Base-by-base conservation (phyloP, 2,329 filamentous ascomycete species). In the Microcera coccophila region DNA sequence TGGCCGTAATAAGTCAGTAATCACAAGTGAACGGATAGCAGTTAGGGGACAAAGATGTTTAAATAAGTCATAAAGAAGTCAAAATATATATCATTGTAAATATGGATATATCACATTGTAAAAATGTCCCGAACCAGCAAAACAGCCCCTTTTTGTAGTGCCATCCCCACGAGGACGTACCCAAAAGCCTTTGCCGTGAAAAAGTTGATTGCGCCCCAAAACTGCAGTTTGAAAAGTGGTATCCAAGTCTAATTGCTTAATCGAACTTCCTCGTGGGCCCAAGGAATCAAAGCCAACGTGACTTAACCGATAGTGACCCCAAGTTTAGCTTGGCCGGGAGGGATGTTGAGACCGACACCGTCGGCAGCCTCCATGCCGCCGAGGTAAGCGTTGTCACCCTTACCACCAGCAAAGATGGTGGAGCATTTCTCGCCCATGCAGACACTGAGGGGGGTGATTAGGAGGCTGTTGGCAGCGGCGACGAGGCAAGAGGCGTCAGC, bases 401-500 rank as follows among this genome's bases (percentile, higher is more conserved):
- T 47, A 29, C 66, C 66, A 42, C 60, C 61, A 16, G 56, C 44
- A 53, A 58, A 61, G 59, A 71, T 60, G 59, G 53, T 63, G 28
- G 70, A 71, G 66, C 72, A 76, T 48, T 61, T 63, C 32, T 56
- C 53, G 48, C 66, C 58, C 41, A 62, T 65, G 47, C 62, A 65
- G 50, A 75, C 65, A 20, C 54, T 55, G 47, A 72, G 59, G 50
- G 61, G 64, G 17, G 60, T 63, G 39, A 68, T 64, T 15, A 43
- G 4, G 12, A 63, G 50, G 42, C 49, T 46, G 39, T 53, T 48
- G 20, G 54, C 47, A 52, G 67, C 63, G 21, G 73, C 62, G 32
- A 75, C 71, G 9, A 78, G 66, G 45, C 67, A 68, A 4, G 73
- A 76, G 48, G 69, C 73, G 43, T 78, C 75, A 44, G 69, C 71